Percentiles rank a stretch among this genome's conserved stretches.
Evolutionary conservation across 1,139 yeast genomes (phyloP).

Genomic region (Pichia sp.): DNA sequence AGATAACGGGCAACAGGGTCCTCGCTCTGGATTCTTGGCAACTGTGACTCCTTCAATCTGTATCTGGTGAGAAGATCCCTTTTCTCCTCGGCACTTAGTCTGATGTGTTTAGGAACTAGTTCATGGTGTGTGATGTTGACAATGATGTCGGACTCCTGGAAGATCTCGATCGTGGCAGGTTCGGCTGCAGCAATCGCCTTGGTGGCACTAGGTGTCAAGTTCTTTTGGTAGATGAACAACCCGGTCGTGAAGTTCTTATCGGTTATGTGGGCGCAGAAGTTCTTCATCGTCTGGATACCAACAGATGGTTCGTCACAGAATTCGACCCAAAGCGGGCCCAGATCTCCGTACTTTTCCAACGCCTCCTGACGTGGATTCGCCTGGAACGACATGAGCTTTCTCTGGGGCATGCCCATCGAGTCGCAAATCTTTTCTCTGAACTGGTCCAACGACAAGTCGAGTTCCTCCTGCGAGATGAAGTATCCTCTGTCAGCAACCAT

Average conservation of each 20-base stretch:
- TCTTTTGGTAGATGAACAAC: conserved; percentile 82
- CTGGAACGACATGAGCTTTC: conserved; percentile 92
- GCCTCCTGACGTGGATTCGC: conserved; percentile 88
- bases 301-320: conserved; percentile 94
- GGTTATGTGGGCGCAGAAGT: conserved; percentile 89
- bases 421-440: conserved; percentile 85
- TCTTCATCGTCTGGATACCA: conserved; percentile 97
- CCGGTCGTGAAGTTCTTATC: conserved; percentile 93
- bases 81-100: conserved; percentile 79
- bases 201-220: conserved; percentile 94
- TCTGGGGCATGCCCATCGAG: conserved; percentile 80
- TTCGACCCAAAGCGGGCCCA: conserved; percentile 95
- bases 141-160: conserved; percentile 89
- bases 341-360: conserved; percentile 75
- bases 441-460: conserved; percentile 81
- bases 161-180: conserved; percentile 96
- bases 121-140: conserved; percentile 98
- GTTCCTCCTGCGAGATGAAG: conserved; percentile 83
- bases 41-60: conserved; percentile 90
- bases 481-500: conserved; percentile 96
- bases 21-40: conserved; percentile 94
- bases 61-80: conserved; percentile 83
- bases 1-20: conserved; percentile 96
- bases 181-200: conserved; percentile 93
- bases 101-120: conserved; percentile 89